Percentiles rank a stretch among this genome's conserved stretches.
These are phyloP conservation scores for Coelastrella sp. DNA, from an alignment of 139 green algal genomes.

Conservation along the genomic window DNA sequence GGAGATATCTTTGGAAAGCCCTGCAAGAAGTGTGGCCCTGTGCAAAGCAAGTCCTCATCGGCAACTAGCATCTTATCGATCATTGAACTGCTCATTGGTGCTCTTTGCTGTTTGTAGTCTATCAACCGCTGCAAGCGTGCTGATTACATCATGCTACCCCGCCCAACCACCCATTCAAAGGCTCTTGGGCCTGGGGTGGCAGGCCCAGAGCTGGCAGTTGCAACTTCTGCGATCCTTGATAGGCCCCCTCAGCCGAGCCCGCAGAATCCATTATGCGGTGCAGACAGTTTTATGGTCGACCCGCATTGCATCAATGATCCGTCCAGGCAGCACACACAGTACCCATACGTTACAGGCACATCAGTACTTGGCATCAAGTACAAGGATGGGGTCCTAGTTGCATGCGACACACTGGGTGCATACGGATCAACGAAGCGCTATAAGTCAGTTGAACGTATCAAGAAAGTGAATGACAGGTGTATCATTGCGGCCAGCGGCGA, in stretches of 20 bases:
- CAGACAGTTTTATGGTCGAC: slow-evolving; percentile 81
- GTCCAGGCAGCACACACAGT: slow-evolving; percentile 72
- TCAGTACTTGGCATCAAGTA: slow-evolving; percentile 96
- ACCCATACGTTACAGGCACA: slow-evolving; percentile 96
- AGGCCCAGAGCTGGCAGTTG: slow-evolving; percentile 72
- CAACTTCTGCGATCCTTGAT: slow-evolving; percentile 60
- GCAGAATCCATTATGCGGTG: slow-evolving; percentile 69
- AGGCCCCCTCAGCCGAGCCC: slow-evolving; percentile 47
- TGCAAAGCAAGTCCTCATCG: background rate
- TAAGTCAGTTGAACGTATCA: slow-evolving; percentile 92
- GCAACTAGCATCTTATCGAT: background rate
- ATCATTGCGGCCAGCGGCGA: slow-evolving; percentile 92
- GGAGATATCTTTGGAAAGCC: too few species aligned
- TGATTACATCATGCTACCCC: slow-evolving; percentile 65
- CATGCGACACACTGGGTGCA: slow-evolving; percentile 91
- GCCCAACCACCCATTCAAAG: slow-evolving; percentile 68
- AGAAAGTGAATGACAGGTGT: slow-evolving; percentile 76
- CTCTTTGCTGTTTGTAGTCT: background rate
- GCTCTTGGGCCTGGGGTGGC: slow-evolving; percentile 82
- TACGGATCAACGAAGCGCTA: slow-evolving; percentile 99
- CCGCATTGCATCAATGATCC: slow-evolving; percentile 53
- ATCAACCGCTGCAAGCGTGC: background rate
- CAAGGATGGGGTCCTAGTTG: slow-evolving; percentile 95
- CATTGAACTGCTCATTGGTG: background rate
- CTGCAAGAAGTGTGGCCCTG: background rate